These are phyloP conservation scores for Leptomonas pyrrhocoris DNA, from an alignment of 208 protist genomes.

Conservation along the genomic window DNA sequence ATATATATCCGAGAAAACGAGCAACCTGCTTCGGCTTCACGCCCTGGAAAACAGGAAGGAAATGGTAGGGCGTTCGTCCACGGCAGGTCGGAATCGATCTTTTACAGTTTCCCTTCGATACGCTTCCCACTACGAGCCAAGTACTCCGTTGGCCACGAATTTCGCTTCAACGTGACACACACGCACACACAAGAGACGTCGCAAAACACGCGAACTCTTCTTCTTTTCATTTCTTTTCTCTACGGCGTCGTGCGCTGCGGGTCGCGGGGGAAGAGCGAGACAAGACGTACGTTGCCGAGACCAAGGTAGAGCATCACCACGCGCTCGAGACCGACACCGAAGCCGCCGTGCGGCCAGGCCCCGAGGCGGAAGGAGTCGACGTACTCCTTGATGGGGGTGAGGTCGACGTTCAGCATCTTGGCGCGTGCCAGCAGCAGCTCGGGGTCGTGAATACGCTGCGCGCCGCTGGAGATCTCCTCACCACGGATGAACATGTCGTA, in stretches of 20 bases:
- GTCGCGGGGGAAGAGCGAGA: slow-evolving; percentile 99
- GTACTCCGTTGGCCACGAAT: too few species aligned
- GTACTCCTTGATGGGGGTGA: slow-evolving; percentile 95
- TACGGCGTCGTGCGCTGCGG: slow-evolving; percentile 95
- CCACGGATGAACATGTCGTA: slow-evolving; percentile 99
- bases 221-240: too few species aligned
- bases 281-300: slow-evolving; percentile 97
- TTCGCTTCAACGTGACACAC: too few species aligned
- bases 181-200: too few species aligned
- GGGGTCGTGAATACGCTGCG: slow-evolving; percentile 99
- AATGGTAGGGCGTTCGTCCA: too few species aligned
- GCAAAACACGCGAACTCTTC: too few species aligned
- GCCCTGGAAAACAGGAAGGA: too few species aligned
- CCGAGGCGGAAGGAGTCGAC: slow-evolving; percentile 98
- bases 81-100: too few species aligned
- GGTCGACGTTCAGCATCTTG: slow-evolving; percentile 81
- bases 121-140: too few species aligned
- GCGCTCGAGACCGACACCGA: slow-evolving; percentile 98
- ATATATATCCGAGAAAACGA: background rate
- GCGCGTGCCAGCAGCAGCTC: slow-evolving; percentile 91
- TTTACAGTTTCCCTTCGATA: too few species aligned
- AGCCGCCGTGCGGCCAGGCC: slow-evolving; percentile 98
- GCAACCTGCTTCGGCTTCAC: too few species aligned
- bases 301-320: slow-evolving; percentile 99
- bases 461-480: slow-evolving; percentile 99